Base-by-base conservation (phyloP, 306 rosid genomes). In the Aeschynomene evenia region DNA sequence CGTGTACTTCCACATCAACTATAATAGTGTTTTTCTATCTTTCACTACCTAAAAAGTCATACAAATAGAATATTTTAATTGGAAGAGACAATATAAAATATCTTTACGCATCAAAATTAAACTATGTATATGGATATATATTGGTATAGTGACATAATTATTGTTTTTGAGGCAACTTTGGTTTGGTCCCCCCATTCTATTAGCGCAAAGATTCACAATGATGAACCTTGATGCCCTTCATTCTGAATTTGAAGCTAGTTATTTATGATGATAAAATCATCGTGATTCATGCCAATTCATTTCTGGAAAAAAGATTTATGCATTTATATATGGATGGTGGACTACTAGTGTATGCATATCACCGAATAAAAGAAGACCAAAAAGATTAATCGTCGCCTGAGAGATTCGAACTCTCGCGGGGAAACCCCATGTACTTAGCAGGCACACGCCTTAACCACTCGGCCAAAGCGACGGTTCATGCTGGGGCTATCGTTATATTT, bases 401-500 rank as follows among this genome's bases (percentile, higher is more conserved):
- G 81, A 84, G 81, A 75, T 84, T 84, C 85, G 83, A 84, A 84
- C 80, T 84, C 90, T 82, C 87, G 86, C 89, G 86, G 81, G 87
- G 83, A 85, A 74, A 82, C 80, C 87, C 87, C 90, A 74, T 79
- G 80, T 79, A 74, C 83, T 74, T 79, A 74, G 80, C 83, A 75
- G 80, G 84, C 84, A 80, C 90, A 85, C 90, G 87, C 87, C 87
- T 86, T 86, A 86, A 83, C 90, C 87, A 86, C 90, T 83, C 90
- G 90, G 90, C 87, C 87, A 86, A 86, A 86, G 90, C 86, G 87
- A 80, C 78, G n/a, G n/a, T n/a, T n/a, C n/a, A n/a, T n/a, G n/a
- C n/a, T n/a, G n/a, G n/a, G n/a, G n/a, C n/a, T n/a, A n/a, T n/a
- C n/a, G n/a, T n/a, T n/a, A n/a, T n/a, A n/a, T n/a, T n/a, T n/a